Conservation (phyloP, 2,329 filamentous ascomycete genomes). For the Alternaria arborescens region DNA sequence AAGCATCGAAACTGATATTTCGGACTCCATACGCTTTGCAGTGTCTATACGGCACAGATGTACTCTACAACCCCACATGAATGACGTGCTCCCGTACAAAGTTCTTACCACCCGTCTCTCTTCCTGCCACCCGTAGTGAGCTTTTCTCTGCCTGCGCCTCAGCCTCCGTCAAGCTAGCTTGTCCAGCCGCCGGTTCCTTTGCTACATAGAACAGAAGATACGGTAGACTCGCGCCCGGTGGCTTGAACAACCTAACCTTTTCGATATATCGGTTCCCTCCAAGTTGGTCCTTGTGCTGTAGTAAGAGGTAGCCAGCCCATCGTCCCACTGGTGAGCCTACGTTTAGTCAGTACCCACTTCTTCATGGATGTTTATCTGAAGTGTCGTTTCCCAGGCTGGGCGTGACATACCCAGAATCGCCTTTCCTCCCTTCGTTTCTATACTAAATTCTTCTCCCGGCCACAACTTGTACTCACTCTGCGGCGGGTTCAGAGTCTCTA, state of each 20-base stretch:
- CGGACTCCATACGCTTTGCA: background rate
- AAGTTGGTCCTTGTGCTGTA: constrained; percentile 21
- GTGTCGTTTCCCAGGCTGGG: rapidly evolving
- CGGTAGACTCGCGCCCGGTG: background rate
- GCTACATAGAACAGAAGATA: constrained; percentile 21
- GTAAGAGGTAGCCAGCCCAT: constrained; percentile 22
- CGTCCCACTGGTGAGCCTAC: constrained; percentile 18
- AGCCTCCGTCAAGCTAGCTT: background rate
- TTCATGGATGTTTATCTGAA: background rate
- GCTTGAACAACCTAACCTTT: constrained; percentile 18
- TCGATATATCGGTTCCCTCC: constrained; percentile 19
- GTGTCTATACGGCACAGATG: background rate
- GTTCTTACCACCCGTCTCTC: background rate
- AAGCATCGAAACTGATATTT: background rate
- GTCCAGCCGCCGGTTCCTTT: background rate
- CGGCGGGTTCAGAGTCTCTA: constrained; percentile 6
- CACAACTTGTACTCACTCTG: constrained; percentile 16
- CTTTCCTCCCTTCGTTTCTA: constrained; percentile 5
- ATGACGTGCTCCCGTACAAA: constrained; percentile 14
- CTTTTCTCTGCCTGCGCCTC: background rate
- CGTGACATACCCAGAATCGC: constrained; percentile 18
- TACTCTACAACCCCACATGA: background rate
- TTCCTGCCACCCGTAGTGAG: background rate
- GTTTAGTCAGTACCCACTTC: background rate
- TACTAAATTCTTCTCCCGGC: constrained; percentile 18